These are phyloP conservation scores for Acacia crassicarpa DNA, from an alignment of 306 rosid species.

Conservation along the genomic window DNA sequence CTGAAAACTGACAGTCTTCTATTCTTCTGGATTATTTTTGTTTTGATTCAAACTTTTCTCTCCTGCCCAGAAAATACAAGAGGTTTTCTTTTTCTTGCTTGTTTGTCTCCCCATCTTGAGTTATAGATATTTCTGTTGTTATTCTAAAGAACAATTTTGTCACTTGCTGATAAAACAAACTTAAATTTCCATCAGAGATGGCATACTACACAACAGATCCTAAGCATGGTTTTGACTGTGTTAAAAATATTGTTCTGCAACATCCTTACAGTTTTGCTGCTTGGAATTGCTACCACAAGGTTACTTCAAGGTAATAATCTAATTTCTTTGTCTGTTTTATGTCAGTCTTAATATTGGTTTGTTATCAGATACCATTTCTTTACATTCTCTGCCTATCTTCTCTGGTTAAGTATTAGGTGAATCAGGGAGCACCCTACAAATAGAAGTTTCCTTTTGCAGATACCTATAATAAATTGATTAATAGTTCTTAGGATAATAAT, in stretches of 20 bases:
- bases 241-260: slow-evolving; percentile 75
- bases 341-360: not conserved
- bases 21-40: slow-evolving; percentile 14
- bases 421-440: not conserved
- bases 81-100: not conserved
- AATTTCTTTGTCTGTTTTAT: not conserved
- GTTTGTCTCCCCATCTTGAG: slow-evolving; percentile 15
- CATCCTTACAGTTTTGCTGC: slow-evolving; percentile 80
- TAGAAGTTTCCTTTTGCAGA: not conserved
- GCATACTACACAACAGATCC: slow-evolving; percentile 86
- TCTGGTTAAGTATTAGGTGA: not conserved
- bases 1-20: slow-evolving; percentile 21
- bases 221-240: slow-evolving; percentile 82
- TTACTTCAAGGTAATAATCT: slow-evolving; percentile 60
- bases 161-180: slow-evolving; percentile 29
- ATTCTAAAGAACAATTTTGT: slow-evolving; percentile 2
- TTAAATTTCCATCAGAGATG: slow-evolving; percentile 56
- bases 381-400: not conserved
- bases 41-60: slow-evolving; percentile 19
- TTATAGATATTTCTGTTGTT: slow-evolving; percentile 13
- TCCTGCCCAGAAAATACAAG: slow-evolving; percentile 20
- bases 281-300: slow-evolving; percentile 98
- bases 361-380: not conserved
- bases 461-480: not conserved
- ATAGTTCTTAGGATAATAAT: no score